Evolutionary conservation across 1,284 basidiomycete genomes (phyloP), one percentile per base, ranked within the genome.

Genomic region (Leccinum griseonigrum): DNA sequence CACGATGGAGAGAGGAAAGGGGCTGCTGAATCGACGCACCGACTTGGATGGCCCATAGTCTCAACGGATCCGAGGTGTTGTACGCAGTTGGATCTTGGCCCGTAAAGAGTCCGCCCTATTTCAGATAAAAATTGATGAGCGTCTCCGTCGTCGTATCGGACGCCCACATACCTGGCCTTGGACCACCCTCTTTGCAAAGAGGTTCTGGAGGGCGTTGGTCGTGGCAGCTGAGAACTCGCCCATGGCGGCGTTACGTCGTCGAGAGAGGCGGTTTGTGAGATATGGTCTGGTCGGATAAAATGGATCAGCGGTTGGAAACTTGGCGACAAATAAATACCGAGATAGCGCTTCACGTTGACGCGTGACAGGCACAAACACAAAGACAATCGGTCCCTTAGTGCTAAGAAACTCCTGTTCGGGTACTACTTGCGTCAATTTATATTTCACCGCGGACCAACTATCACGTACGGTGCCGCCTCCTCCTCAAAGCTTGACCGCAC

Each of bases 21-120:
- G 26, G 50, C 4, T 11, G 28, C 50, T 14, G 9, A 10, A 28
- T 28, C 26, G 78, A 53, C 86, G 64, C 63, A 89, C 91, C 87
- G 54, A 93, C 81, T 83, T 95, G 94, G 60, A 97, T 87, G 71
- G 95, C 91, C 90, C 94, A 97, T 72, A 96, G 76, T 22, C 91
- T 85, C 64, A 97, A 77, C 6, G 95, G 95, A 75, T 95, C 90
- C 1, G 75, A 60, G 0, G 79, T 56, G 65, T 90, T 86, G 77
- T 86, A 85, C 1, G 73, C 71, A 1, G 88, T 81, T 0, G 93
- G 94, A 69, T 95, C 86, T 64, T 86, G 81, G 11, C 89, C 88
- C 48, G 79, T 86, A 52, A 94, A 73, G 57, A 93, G 74, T n/a
- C 89, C 90, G 22, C 52, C 52, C 52, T 53, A 32, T 26, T 26